phyloP scores from a whole-genome alignment of 2,329 filamentous ascomycete genomes.

The Chrysosporium keratinophilum region DNA sequence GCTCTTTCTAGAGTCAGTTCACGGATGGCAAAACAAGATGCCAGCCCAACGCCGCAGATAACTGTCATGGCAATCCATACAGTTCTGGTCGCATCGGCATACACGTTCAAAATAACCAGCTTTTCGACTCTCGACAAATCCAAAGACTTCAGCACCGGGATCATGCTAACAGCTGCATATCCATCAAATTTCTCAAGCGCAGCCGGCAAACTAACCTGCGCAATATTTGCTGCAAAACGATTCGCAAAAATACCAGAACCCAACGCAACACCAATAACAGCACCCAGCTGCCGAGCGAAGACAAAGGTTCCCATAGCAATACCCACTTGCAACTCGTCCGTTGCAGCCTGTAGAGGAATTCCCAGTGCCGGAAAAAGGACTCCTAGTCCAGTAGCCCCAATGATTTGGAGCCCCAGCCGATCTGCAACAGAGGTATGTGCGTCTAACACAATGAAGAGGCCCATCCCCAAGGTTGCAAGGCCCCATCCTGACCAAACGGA shows the following conservation, averaged over 20 bases:
- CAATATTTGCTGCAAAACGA: not conserved
- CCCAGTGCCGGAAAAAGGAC: constrained; percentile 3
- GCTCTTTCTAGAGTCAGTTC: not conserved
- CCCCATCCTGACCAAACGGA: constrained; percentile 53
- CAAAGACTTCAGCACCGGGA: not conserved
- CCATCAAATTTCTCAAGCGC: not conserved
- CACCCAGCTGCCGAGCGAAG: constrained; percentile 5
- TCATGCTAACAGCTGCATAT: not conserved
- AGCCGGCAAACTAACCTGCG: not conserved
- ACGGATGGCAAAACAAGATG: not conserved
- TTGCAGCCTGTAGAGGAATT: constrained; percentile 1
- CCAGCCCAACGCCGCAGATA: not conserved
- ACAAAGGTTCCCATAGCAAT: constrained; percentile 1
- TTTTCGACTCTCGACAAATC: not conserved
- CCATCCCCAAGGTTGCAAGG: constrained; percentile 48
- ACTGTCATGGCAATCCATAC: not conserved
- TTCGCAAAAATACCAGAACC: constrained; percentile 7
- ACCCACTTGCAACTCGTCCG: not conserved
- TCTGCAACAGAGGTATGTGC: constrained; percentile 25
- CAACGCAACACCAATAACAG: constrained; percentile 8
- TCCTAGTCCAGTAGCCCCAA: constrained; percentile 3
- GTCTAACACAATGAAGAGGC: constrained; percentile 33
- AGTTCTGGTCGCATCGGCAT: not conserved
- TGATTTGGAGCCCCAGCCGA: constrained; percentile 7
- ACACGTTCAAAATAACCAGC: not conserved